phyloP scores from a whole-genome alignment of 2,329 filamentous ascomycete genomes.

The Nothophaeocryptopus gaeumannii region DNA sequence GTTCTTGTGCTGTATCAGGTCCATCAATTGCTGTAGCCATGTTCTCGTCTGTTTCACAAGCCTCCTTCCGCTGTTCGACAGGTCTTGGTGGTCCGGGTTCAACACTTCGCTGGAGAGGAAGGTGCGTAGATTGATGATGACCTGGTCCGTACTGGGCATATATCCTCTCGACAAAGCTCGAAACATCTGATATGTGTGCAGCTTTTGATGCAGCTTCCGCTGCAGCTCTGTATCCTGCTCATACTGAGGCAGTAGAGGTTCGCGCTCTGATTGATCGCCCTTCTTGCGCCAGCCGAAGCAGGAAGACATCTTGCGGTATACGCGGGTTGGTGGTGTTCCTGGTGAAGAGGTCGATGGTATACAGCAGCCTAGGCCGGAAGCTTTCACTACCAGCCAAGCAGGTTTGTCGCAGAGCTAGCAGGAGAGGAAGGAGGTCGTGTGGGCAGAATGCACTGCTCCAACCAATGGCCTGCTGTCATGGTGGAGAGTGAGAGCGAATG shows the following conservation, averaged over 20 bases:
- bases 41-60: constrained; percentile 69
- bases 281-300: constrained; percentile 61
- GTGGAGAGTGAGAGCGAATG: no score
- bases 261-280: constrained; percentile 54
- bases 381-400: no score
- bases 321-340: not conserved
- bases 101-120: constrained; percentile 75
- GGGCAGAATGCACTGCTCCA: no score
- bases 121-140: constrained; percentile 74
- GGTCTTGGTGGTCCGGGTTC: constrained; percentile 68
- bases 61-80: constrained; percentile 74
- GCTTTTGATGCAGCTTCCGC: constrained; percentile 76
- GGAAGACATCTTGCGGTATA: constrained; percentile 51
- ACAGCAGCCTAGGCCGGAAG: no score
- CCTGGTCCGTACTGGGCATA: constrained; percentile 88
- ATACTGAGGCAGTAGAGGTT: constrained; percentile 80
- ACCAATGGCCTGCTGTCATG: no score
- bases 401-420: no score
- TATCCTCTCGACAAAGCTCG: constrained; percentile 77
- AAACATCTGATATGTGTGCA: constrained; percentile 90
- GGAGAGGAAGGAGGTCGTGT: no score
- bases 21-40: constrained; percentile 76
- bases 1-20: constrained; percentile 81
- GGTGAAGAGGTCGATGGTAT: no score
- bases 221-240: constrained; percentile 77